Conservation (phyloP, 1,284 basidiomycete genomes). For the Ceratobasidium sp. region DNA sequence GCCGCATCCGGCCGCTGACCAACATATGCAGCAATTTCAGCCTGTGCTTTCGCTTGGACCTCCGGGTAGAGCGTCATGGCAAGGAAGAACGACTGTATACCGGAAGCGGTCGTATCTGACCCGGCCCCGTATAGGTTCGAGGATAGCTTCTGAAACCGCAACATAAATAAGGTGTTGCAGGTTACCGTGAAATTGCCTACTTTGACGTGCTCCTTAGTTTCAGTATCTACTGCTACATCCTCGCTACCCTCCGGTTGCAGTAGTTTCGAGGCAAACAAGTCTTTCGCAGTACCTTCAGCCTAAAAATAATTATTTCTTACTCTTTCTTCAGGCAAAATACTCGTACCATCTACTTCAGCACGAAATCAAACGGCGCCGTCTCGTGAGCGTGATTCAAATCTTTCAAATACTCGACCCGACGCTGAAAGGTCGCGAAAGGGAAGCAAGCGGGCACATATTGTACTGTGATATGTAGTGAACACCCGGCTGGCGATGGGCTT, state of each 20-base stretch:
- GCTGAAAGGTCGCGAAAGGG: background rate
- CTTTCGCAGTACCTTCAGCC: background rate
- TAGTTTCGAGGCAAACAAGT: no score
- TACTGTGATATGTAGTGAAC: background rate
- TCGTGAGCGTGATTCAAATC: background rate
- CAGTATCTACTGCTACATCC: background rate
- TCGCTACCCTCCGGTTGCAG: background rate
- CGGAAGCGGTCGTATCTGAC: background rate
- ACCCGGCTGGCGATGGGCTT: background rate
- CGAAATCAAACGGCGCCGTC: background rate
- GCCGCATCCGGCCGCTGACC: background rate
- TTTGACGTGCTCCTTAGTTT: background rate
- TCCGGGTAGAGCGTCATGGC: conserved; percentile 55
- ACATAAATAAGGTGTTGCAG: no score
- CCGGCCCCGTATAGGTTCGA: background rate
- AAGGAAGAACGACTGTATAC: conserved; percentile 46
- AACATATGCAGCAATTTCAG: conserved; percentile 52
- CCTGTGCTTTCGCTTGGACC: conserved; percentile 53
- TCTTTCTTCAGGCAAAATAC: background rate
- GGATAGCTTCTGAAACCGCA: background rate
- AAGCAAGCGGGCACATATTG: conserved; percentile 1
- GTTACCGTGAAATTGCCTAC: background rate
- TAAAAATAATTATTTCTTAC: background rate
- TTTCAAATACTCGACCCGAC: background rate
- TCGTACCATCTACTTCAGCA: background rate